Base-by-base conservation (phyloP, 1,139 yeast genomes). In the Tardiomyces depauwii region DNA sequence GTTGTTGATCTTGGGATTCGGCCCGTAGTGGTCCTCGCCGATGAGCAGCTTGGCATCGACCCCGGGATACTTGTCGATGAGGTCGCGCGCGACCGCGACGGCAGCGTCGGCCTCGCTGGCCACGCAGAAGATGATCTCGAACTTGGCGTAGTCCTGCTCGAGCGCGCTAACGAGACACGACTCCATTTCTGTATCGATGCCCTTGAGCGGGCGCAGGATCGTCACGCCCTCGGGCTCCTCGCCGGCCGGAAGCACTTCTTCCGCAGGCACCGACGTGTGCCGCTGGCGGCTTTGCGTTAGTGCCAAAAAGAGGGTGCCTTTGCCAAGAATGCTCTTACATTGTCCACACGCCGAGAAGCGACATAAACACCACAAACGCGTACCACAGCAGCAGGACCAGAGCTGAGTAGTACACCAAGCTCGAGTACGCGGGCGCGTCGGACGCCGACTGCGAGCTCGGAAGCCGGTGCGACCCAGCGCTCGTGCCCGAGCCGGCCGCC, bases 1-100 rank as follows among this genome's bases (percentile, higher is more conserved):
- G 62, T 87, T 87, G 64, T 86, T 86, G 47, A 87, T 85, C 63
- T 87, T 87, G 11, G 96, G 96, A 58, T 87, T 87, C 2, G 95
- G 94, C 1, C 95, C 96, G 56, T 69, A 82, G 54, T 63, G 62
- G 38, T 63, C 66, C 38, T 66, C 64, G 19, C 71, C 77, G 1
- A 82, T 62, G 49, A 86, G 60, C 5, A 87, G 67, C 46, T 71
- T 70, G 18, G 88, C 74, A 56, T 82, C 80, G 4, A 80, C 69
- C 2, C 70, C 58, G 0, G 87, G 82, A 60, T 80, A 78, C 51
- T 70, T 72, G 0, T 58, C 55, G 13, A 83, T 69, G 18, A 88
- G 63, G 12, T 59, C 55, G 39, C 70, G 53, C 11, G 80, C 78
- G 1, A 82, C 70, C 0, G 78, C 76, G 3, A 85, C 67, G 2